These are phyloP conservation scores for Rossbeevera mucosa DNA, from an alignment of 768 basidiomycete species.

Conservation along the genomic window DNA sequence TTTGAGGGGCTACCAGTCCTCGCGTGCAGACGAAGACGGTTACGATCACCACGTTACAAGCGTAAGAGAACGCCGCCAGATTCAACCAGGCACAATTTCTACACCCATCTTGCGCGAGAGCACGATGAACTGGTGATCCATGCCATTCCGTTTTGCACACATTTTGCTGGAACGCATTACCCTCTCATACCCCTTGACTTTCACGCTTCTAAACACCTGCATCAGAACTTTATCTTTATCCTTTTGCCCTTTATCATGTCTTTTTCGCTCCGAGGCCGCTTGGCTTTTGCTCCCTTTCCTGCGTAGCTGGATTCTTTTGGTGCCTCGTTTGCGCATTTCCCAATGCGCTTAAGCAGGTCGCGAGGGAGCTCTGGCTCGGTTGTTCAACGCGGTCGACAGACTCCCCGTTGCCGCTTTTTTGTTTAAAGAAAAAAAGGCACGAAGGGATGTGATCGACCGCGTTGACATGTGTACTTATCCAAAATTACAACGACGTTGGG, in stretches of 20 bases:
- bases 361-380: conserved; percentile 6
- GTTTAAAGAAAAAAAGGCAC: neutral
- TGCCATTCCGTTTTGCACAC: neutral
- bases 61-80: conserved; percentile 56
- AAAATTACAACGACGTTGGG: neutral
- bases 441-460: conserved; percentile 2
- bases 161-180: conserved; percentile 7
- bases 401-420: neutral
- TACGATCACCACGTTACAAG: conserved; percentile 31
- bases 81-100: conserved; percentile 61
- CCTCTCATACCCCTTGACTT: conserved; percentile 13
- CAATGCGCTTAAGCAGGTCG: conserved; percentile 19
- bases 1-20: conserved; percentile 53
- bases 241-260: neutral
- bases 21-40: conserved; percentile 34
- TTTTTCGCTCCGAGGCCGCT: conserved; percentile 2
- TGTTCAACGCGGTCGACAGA: conserved; percentile 2
- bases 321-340: conserved; percentile 24
- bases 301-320: conserved; percentile 19
- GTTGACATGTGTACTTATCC: conserved; percentile 6
- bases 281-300: conserved; percentile 7
- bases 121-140: conserved; percentile 75
- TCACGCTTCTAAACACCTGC: neutral
- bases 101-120: conserved; percentile 76
- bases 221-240: conserved; percentile 2